A percentile compares a stretch with the other conserved stretches of the same genome.
Conservation (phyloP, 345 rosid species). For the Rhizophora mangle region DNA sequence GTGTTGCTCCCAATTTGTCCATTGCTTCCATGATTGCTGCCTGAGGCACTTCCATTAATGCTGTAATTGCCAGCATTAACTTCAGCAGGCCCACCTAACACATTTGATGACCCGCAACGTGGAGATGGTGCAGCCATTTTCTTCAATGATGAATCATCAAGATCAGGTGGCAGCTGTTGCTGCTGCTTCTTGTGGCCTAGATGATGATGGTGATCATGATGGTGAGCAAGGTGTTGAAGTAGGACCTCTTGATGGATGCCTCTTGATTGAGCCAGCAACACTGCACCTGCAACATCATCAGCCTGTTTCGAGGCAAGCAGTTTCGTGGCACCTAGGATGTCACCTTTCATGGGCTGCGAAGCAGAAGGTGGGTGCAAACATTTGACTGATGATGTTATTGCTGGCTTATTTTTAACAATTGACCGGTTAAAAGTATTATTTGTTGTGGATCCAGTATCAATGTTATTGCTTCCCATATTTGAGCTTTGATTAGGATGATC, state of each 20-base stretch:
- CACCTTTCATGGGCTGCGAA: slow-evolving; percentile 29
- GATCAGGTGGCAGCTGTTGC: slow-evolving; percentile 29
- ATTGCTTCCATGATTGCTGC: slow-evolving; percentile 50
- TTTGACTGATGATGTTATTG: slow-evolving; percentile 33
- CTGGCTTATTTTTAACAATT: slow-evolving; percentile 33
- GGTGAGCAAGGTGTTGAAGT: slow-evolving; percentile 16
- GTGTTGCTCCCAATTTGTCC: slow-evolving; percentile 41
- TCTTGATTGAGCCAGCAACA: slow-evolving; percentile 24
- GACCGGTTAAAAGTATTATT: slow-evolving; percentile 33
- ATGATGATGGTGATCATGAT: slow-evolving; percentile 22
- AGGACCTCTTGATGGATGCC: slow-evolving; percentile 24
- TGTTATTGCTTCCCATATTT: slow-evolving; percentile 43
- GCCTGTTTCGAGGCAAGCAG: slow-evolving; percentile 26
- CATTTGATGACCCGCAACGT: slow-evolving; percentile 45
- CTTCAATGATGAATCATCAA: slow-evolving; percentile 30
- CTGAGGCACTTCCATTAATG: slow-evolving; percentile 45
- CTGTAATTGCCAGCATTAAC: slow-evolving; percentile 40
- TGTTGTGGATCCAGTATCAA: slow-evolving; percentile 49
- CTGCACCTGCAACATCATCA: slow-evolving; percentile 21
- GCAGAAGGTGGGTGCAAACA: slow-evolving; percentile 29
- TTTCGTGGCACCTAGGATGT: slow-evolving; percentile 13
- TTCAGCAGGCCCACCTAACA: slow-evolving; percentile 34
- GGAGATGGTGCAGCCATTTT: slow-evolving; percentile 37
- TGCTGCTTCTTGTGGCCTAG: slow-evolving; percentile 16
- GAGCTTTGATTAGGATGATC: slow-evolving; percentile 43